Conservation (phyloP, 371 early-diverging fungal genomes). For the Modicella reniformis region DNA sequence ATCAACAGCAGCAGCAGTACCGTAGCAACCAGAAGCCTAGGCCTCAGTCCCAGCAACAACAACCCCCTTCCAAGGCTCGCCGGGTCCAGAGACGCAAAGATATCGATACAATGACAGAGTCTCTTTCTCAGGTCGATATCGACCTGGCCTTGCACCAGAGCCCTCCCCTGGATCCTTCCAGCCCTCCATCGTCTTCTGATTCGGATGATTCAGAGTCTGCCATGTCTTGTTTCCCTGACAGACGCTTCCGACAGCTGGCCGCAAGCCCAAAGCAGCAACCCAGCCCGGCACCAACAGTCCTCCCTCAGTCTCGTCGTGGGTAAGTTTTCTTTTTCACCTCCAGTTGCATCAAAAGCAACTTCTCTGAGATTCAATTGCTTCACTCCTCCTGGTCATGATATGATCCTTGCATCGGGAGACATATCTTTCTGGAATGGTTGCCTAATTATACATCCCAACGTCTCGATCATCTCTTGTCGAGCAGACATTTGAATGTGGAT, state of each 20-base stretch:
- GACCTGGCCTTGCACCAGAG: conserved; percentile 39
- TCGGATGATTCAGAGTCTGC: conserved; percentile 51
- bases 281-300: conserved; percentile 39
- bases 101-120: conserved; percentile 32
- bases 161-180: conserved; percentile 44
- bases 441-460: background rate
- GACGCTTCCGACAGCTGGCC: conserved; percentile 19
- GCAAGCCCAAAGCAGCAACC: conserved; percentile 33
- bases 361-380: too few relatives aligned
- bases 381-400: conserved; percentile 2
- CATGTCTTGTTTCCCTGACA: conserved; percentile 16
- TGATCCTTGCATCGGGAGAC: background rate
- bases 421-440: background rate
- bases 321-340: conserved; percentile 12
- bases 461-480: background rate
- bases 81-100: conserved; percentile 51
- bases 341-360: too few relatives aligned
- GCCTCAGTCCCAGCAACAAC: conserved; percentile 33
- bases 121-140: conserved; percentile 32
- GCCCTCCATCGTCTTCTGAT: conserved; percentile 48
- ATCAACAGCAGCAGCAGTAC: conserved; percentile 21
- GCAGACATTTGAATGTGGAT: conserved; percentile 19
- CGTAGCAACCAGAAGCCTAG: conserved; percentile 26
- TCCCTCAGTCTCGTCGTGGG: conserved; percentile 35
- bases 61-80: conserved; percentile 41